phyloP scores from a whole-genome alignment of 2,329 filamentous ascomycete genomes.

The Fusarium chlamydosporum region DNA sequence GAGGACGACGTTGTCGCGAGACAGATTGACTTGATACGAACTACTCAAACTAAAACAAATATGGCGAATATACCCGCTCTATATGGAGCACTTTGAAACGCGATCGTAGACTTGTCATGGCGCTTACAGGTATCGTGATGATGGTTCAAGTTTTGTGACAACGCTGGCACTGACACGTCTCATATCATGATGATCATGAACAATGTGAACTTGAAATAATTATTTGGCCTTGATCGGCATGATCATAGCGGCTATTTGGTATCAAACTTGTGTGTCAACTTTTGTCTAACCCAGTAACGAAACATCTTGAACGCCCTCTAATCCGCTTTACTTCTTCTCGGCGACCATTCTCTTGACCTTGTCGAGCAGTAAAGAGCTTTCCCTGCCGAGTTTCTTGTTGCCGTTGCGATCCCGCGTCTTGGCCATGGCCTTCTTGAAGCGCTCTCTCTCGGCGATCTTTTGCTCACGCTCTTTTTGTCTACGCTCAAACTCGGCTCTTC shows the following conservation, averaged over 20 bases:
- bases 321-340: conserved; percentile 45
- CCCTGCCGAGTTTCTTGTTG: conserved; percentile 83
- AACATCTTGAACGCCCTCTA: conserved; percentile 33
- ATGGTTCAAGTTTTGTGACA: not conserved
- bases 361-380: conserved; percentile 82
- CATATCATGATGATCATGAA: not conserved
- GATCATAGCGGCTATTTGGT: conserved; percentile 24
- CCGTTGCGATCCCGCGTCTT: conserved; percentile 82
- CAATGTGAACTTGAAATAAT: not conserved
- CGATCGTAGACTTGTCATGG: conserved; percentile 2
- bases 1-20: not conserved
- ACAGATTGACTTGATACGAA: not conserved
- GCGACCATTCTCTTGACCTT: conserved; percentile 81
- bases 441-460: conserved; percentile 74
- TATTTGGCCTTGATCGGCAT: conserved; percentile 10
- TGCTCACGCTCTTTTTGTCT: conserved; percentile 75
- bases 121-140: not conserved
- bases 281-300: conserved; percentile 40
- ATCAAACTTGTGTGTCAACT: conserved; percentile 33
- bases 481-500: conserved; percentile 59
- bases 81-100: conserved; percentile 19
- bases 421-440: conserved; percentile 76
- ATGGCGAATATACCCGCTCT: not conserved
- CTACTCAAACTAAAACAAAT: not conserved
- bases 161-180: conserved; percentile 1